Percentiles rank a stretch among this genome's conserved stretches.
These are phyloP conservation scores for Glaciozyma antarctica DNA, from an alignment of 768 basidiomycete species.

Conservation along the genomic window DNA sequence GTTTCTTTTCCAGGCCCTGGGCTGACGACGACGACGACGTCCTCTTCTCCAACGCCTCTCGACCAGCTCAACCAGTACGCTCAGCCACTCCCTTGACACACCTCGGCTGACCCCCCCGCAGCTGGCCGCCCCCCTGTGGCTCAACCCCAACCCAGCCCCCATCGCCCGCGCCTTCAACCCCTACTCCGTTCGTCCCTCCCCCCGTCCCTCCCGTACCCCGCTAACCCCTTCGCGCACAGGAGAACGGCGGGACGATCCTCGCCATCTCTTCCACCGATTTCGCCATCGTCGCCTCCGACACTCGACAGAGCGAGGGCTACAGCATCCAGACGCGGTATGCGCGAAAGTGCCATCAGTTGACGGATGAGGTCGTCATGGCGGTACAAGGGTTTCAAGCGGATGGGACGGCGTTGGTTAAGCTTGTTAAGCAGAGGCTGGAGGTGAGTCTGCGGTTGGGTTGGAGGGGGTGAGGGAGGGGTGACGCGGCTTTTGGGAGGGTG, in stretches of 20 bases:
- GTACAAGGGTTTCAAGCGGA: constrained; percentile 97
- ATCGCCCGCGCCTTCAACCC: constrained; percentile 5
- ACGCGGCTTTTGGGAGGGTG: too few relatives aligned
- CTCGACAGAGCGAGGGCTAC: constrained; percentile 93
- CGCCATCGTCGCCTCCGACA: constrained; percentile 90
- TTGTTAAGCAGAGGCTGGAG: constrained; percentile 87
- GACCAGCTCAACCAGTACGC: too few relatives aligned
- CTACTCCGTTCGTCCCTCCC: neutral
- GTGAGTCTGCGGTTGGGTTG: constrained; percentile 44
- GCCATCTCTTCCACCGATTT: constrained; percentile 84
- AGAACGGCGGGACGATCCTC: constrained; percentile 61
- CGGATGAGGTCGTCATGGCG: constrained; percentile 60
- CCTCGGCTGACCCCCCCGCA: too few relatives aligned
- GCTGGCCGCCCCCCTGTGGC: neutral
- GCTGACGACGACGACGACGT: too few relatives aligned
- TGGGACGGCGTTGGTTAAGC: constrained; percentile 95
- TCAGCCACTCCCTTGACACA: too few relatives aligned
- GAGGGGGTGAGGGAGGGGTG: neutral
- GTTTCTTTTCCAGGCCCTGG: too few relatives aligned
- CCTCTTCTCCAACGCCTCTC: too few relatives aligned
- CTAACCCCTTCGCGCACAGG: neutral
- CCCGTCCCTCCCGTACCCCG: neutral
- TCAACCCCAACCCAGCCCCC: neutral
- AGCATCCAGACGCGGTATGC: constrained; percentile 96
- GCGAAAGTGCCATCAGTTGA: constrained; percentile 84